phyloP scores from a whole-genome alignment of 1,139 yeast genomes.

The Suhomyces wounanorum region DNA sequence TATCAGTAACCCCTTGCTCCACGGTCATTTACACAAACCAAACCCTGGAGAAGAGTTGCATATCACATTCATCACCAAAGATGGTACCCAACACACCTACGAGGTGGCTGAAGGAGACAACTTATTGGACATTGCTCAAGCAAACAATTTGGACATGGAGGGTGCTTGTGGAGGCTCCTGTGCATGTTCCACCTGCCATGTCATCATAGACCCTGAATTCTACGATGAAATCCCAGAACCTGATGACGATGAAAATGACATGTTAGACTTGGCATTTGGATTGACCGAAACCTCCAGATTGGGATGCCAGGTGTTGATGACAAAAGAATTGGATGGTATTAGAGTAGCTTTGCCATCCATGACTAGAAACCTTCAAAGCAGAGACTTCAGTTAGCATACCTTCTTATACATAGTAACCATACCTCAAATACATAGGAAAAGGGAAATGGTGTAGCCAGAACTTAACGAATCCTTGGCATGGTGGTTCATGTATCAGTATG shows the following conservation, averaged over 20 bases:
- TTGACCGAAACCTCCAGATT: conserved; percentile 93
- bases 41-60: conserved; percentile 92
- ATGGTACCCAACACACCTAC: conserved; percentile 76
- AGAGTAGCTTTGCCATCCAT: conserved; percentile 97
- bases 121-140: conserved; percentile 91
- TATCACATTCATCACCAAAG: conserved; percentile 88
- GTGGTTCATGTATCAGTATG: no score
- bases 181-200: conserved; percentile 97
- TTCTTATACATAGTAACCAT: conserved; percentile 7
- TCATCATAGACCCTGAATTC: conserved; percentile 91
- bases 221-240: conserved; percentile 94
- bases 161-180: conserved; percentile 99
- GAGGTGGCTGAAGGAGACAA: conserved; percentile 95
- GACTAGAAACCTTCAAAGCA: conserved; percentile 87
- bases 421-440: conserved; percentile 1
- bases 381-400: conserved; percentile 54
- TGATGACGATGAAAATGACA: conserved; percentile 95
- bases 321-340: conserved; percentile 86
- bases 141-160: conserved; percentile 90
- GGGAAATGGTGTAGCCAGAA: neutral
- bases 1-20: conserved; percentile 33
- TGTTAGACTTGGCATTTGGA: conserved; percentile 97
- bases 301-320: conserved; percentile 92
- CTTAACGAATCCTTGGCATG: neutral
- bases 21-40: conserved; percentile 89